phyloP scores from a whole-genome alignment of 129 eudicot genomes.

The Tagetes patula region DNA sequence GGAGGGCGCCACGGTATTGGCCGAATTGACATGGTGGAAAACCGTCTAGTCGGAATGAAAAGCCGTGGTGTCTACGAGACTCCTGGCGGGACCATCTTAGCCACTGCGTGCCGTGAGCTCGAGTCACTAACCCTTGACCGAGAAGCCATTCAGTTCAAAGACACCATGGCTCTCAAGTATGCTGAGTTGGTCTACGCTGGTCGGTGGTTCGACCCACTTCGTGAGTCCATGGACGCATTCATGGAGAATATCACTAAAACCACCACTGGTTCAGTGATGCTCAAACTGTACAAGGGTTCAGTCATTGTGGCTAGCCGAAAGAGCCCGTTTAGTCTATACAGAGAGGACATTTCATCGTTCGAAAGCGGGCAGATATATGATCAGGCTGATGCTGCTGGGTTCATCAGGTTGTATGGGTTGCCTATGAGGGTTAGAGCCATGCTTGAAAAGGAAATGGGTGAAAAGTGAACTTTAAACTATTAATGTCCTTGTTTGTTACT shows the following conservation, averaged over 20 bases:
- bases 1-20: constrained; percentile 97
- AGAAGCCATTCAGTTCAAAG: constrained; percentile 85
- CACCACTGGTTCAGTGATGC: constrained; percentile 82
- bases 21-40: constrained; percentile 92
- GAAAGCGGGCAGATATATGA: constrained; percentile 89
- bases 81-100: constrained; percentile 94
- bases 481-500: constrained; percentile 4
- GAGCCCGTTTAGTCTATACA: constrained; percentile 77
- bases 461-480: not conserved
- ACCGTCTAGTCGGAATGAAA: constrained; percentile 85
- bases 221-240: constrained; percentile 85
- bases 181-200: constrained; percentile 98
- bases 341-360: constrained; percentile 88
- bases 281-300: constrained; percentile 86
- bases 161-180: constrained; percentile 74
- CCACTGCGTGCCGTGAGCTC: constrained; percentile 76
- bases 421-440: constrained; percentile 94
- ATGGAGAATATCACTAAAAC: constrained; percentile 79
- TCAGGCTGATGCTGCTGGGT: constrained; percentile 99
- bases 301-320: constrained; percentile 72
- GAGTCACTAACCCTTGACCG: constrained; percentile 97
- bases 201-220: constrained; percentile 95
- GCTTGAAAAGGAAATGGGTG: constrained; percentile 74
- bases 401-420: constrained; percentile 75
- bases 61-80: constrained; percentile 94